Base-by-base conservation (phyloP, 2,329 filamentous ascomycete genomes). In the Sclerotinia nivalis region DNA sequence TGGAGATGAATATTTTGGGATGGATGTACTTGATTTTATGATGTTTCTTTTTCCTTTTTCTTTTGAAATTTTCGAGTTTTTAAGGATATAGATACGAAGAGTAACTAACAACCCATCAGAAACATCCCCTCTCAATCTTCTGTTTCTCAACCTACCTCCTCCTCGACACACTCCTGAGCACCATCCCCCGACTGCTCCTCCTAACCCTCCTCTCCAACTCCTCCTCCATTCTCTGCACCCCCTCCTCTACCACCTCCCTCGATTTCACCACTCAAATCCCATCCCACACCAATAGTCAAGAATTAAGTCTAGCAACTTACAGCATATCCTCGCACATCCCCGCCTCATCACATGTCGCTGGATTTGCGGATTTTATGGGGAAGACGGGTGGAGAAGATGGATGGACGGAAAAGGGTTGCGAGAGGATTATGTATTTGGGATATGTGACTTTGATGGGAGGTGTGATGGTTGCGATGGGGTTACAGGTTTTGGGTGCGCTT, bases 71-170 rank as follows among this genome's bases (percentile, higher is more conserved):
- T 69, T 77, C 9, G 20, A 49, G 3, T 49, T 22, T 49, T 7
- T 8, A 49, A 9, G 8, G 22, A 49, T 56, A 37, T 13, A 1
- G 2, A 8, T 15, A 58, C 5, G 13, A 43, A 18, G 13, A 40
- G 15, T 15, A 69, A 76, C 76, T 13, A 68, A 77, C 47, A 69
- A 77, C 69, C 76, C 65, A 56, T 67, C 28, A 70, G 54, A 66
- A 62, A 69, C 61, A 69, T 50, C 43, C 68, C n/a, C 68, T 66
- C n/a, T 65, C 56, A 7, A 54, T 69, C 67, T 71, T 74, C 37
- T 70, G 78, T 69, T 79, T 78, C 69, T 70, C 76, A 13, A 77
- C 76, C 72, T 79, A 77, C 71, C 75, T 79, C 22, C 70, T 78
- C 59, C 71, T 78, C 71, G 76, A 78, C 68, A 78, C 76, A 4